A percentile compares a stretch with the other conserved stretches of the same genome.
Conservation (phyloP, 495 filamentous ascomycete species). For the Haplographium delicatum region DNA sequence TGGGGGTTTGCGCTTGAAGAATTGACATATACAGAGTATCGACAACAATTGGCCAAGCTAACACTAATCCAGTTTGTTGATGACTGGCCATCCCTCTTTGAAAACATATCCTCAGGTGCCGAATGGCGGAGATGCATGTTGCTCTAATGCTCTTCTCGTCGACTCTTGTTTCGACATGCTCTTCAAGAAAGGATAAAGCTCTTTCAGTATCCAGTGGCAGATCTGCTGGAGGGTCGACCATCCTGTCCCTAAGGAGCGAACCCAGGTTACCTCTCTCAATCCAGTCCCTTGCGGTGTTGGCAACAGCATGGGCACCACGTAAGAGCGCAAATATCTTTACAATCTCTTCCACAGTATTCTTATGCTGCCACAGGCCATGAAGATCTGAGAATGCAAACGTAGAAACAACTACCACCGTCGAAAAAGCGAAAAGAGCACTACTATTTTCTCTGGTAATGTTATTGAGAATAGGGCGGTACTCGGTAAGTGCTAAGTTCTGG, state of each 20-base stretch:
- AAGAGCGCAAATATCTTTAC: slow-evolving; percentile 1
- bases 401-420: slow-evolving; percentile 1
- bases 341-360: slow-evolving; percentile 1
- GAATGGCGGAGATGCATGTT: slow-evolving; percentile 2
- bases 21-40: slow-evolving; percentile 27
- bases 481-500: slow-evolving; percentile 2
- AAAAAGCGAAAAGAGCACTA: slow-evolving; percentile 1
- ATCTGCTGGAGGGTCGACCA: not conserved
- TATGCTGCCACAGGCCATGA: not conserved
- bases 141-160: not conserved
- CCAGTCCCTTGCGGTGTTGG: not conserved
- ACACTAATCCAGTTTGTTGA: slow-evolving; percentile 11
- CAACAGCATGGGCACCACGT: not conserved
- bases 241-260: not conserved
- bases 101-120: not conserved
- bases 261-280: not conserved
- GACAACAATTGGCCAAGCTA: slow-evolving; percentile 32
- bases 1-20: slow-evolving; percentile 26
- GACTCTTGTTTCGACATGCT: not conserved
- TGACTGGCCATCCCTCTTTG: no score
- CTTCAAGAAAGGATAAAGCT: not conserved
- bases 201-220: not conserved
- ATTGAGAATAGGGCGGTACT: not conserved
- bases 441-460: slow-evolving; percentile 1
- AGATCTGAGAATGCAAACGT: not conserved